These are phyloP conservation scores for Tritrichomonas foetus DNA, from an alignment of 208 protist genomes.

Conservation along the genomic window DNA sequence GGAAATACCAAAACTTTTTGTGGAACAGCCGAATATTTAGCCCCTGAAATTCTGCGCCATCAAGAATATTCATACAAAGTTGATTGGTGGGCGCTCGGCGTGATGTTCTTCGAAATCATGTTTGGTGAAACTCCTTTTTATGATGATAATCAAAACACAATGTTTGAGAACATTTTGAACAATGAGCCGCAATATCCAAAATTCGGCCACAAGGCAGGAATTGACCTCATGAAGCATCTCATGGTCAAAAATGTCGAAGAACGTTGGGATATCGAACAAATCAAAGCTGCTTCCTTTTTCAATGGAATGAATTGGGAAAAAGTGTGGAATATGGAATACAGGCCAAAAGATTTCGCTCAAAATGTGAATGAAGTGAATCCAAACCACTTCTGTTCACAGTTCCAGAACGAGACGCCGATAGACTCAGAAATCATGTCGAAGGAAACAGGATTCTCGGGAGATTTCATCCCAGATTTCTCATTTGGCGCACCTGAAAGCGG, in stretches of 20 bases:
- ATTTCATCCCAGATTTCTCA: background rate
- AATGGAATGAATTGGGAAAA: background rate
- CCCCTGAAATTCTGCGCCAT: background rate
- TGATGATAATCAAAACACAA: background rate
- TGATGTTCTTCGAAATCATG: background rate
- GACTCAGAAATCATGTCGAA: background rate
- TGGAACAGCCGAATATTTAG: background rate
- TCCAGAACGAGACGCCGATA: background rate
- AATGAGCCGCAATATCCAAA: background rate
- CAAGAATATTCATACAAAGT: background rate
- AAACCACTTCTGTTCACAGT: background rate
- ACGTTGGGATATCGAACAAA: background rate
- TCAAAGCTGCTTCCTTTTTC: background rate
- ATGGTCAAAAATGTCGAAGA: background rate
- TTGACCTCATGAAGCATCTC: background rate
- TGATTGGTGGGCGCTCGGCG: background rate
- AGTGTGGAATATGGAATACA: background rate
- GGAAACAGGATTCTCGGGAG: background rate
- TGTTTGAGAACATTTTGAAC: background rate
- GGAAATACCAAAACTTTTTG: background rate
- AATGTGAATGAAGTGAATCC: background rate
- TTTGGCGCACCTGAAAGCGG: background rate
- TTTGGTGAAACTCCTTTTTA: slow-evolving; percentile 5
- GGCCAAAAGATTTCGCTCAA: background rate
- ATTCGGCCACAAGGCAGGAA: background rate